phyloP scores from a whole-genome alignment of 148 eudicot genomes.

The Rhododendron griersonianum region DNA sequence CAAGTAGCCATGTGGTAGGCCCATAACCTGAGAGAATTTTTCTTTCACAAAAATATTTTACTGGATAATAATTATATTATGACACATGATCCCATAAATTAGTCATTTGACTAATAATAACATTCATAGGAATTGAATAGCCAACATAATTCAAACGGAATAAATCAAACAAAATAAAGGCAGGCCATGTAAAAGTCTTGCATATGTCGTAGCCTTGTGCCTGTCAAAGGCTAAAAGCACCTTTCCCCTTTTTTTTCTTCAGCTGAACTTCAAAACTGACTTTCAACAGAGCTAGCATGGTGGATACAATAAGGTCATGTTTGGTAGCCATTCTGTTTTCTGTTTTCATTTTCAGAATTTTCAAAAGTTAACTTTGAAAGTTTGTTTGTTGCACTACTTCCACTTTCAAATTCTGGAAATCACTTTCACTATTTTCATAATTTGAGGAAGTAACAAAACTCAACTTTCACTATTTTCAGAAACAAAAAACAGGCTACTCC shows the following conservation, averaged over 20 bases:
- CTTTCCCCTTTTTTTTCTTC: neutral
- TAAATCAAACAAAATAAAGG: neutral
- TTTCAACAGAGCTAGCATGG: neutral
- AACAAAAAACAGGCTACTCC: too few species aligned
- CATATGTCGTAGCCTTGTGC: neutral
- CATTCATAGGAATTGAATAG: neutral
- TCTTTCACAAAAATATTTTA: neutral
- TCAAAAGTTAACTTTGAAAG: too few species aligned
- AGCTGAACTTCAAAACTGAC: neutral
- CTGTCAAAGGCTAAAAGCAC: neutral
- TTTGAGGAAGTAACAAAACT: too few species aligned
- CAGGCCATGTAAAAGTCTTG: neutral
- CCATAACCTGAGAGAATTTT: neutral
- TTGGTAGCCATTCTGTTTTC: too few species aligned
- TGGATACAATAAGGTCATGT: neutral
- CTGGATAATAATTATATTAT: too few species aligned
- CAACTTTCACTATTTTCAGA: too few species aligned
- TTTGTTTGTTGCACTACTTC: too few species aligned
- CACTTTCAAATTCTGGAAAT: too few species aligned
- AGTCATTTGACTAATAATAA: neutral
- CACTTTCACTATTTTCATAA: too few species aligned
- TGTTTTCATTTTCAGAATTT: too few species aligned
- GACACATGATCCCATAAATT: neutral
- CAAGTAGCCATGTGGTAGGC: too few species aligned
- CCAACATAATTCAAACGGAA: neutral